A percentile compares a stretch with the other conserved stretches of the same genome.
Conservation (phyloP, 805 yeast genomes). For the Debaryomyces castellii region DNA sequence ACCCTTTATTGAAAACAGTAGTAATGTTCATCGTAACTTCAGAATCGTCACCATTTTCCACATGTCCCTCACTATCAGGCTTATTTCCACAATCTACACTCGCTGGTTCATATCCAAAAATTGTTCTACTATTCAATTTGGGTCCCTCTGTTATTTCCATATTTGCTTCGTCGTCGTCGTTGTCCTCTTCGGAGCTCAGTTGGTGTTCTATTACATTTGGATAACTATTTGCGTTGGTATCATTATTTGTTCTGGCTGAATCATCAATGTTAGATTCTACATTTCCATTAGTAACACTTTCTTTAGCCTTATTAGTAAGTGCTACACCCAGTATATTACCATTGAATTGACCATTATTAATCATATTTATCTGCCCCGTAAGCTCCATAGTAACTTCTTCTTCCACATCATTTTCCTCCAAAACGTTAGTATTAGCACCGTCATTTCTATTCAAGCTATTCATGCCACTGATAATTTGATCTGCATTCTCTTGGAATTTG, state of each 20-base stretch:
- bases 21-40: constrained; percentile 7
- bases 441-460: neutral
- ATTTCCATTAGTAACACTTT: neutral
- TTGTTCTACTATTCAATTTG: neutral
- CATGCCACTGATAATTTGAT: constrained; percentile 4
- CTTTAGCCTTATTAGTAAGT: neutral
- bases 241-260: neutral
- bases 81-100: neutral
- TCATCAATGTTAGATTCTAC: neutral
- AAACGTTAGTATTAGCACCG: neutral
- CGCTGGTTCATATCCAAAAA: neutral
- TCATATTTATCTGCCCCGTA: constrained; percentile 16
- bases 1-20: neutral
- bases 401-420: constrained; percentile 10
- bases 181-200: constrained; percentile 3
- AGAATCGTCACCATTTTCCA: neutral
- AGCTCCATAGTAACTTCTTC: constrained; percentile 33
- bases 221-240: neutral
- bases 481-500: constrained; percentile 2
- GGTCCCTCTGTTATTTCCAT: constrained; percentile 24
- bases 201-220: neutral
- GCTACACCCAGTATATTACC: neutral
- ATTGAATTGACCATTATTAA: neutral
- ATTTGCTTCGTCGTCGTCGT: constrained; percentile 16
- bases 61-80: neutral